Conservation (phyloP, 2,329 filamentous ascomycete species). For the Aspergillus piperis region DNA sequence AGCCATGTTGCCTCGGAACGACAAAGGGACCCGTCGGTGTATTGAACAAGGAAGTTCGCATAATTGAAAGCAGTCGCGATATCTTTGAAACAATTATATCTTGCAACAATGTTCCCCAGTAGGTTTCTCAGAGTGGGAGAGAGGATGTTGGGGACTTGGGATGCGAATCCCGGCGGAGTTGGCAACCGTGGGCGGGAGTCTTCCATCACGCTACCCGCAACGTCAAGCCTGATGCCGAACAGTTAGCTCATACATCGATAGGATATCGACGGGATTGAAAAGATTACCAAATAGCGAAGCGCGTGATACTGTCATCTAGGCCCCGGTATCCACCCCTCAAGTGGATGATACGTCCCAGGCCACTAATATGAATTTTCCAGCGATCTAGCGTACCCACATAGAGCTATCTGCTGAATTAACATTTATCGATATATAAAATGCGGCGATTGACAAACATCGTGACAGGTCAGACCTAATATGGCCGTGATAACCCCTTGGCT, state of each 20-base stretch:
- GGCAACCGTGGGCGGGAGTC: background rate
- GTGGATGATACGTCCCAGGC: constrained; percentile 21
- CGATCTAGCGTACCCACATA: constrained; percentile 25
- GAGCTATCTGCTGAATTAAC: background rate
- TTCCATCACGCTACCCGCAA: background rate
- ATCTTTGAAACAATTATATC: background rate
- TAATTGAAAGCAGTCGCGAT: background rate
- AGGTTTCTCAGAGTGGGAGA: background rate
- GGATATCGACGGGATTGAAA: background rate
- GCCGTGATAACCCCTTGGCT: constrained; percentile 14
- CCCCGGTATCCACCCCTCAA: constrained; percentile 21
- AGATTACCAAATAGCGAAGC: background rate
- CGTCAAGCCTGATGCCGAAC: background rate
- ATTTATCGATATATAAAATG: no score
- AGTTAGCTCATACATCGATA: background rate
- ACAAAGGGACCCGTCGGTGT: background rate
- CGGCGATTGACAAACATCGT: background rate
- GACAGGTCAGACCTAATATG: constrained; percentile 1
- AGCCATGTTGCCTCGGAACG: background rate
- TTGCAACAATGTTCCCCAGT: background rate
- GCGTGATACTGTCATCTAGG: constrained; percentile 6
- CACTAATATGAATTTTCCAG: constrained; percentile 24
- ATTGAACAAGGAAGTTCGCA: background rate
- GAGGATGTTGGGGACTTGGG: background rate
- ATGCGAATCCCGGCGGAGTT: background rate